Percentiles rank a stretch among this genome's conserved stretches.
These are phyloP conservation scores for Amanita inopinata DNA, from an alignment of 768 basidiomycete genomes.

Conservation along the genomic window DNA sequence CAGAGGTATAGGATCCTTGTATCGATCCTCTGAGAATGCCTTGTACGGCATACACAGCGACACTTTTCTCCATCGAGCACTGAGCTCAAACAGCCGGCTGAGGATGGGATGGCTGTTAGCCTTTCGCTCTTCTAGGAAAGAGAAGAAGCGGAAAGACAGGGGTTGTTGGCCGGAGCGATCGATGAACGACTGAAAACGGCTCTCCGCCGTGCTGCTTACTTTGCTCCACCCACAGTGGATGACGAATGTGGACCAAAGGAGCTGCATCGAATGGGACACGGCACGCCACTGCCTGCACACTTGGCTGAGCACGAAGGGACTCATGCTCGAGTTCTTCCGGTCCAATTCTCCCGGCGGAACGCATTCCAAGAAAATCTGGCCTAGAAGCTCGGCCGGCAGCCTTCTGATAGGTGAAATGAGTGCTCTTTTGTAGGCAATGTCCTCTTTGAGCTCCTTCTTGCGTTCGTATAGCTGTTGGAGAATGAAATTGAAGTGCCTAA, in stretches of 20 bases:
- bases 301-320: constrained; percentile 2
- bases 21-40: background rate
- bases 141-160: constrained; percentile 1
- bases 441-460: background rate
- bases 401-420: background rate
- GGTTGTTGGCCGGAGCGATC: background rate
- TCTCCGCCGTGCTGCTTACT: background rate
- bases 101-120: background rate
- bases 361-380: constrained; percentile 2
- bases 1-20: background rate
- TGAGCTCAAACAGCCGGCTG: background rate
- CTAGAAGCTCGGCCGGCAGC: background rate
- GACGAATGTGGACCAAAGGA: constrained; percentile 3
- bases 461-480: background rate
- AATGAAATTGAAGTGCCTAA: background rate
- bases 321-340: too few species aligned
- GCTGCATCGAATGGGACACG: background rate
- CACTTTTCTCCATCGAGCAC: background rate
- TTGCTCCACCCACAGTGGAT: background rate
- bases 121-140: background rate
- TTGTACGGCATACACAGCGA: constrained; percentile 1
- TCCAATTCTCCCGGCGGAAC: background rate
- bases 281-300: constrained; percentile 6
- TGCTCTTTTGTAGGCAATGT: background rate
- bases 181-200: background rate